phyloP scores from a whole-genome alignment of 140 eudicot species.

The Bidens hawaiensis region DNA sequence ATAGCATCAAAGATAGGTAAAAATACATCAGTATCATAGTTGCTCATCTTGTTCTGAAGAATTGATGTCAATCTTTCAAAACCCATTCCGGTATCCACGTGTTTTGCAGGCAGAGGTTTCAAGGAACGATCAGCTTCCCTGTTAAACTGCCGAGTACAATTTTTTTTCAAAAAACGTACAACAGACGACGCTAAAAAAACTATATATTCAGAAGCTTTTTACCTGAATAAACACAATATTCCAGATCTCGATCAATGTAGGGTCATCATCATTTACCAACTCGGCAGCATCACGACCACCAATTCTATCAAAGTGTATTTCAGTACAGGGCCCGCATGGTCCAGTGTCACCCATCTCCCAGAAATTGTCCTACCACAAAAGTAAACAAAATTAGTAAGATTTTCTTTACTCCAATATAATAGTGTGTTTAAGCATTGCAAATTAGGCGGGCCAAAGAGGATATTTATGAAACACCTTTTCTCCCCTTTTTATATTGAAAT shows the following conservation, averaged over 20 bases:
- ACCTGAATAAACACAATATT: constrained; percentile 97
- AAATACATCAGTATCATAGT: constrained; percentile 91
- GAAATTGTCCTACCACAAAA: constrained; percentile 69
- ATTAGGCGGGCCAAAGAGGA: neutral
- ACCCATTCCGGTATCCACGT: constrained; percentile 98
- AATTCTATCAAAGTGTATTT: constrained; percentile 89
- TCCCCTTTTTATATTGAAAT: neutral
- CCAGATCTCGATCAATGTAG: constrained; percentile 96
- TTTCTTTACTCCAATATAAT: neutral
- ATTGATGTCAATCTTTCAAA: constrained; percentile 97
- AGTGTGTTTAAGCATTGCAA: neutral
- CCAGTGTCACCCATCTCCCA: constrained; percentile 99
- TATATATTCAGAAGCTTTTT: too few relatives aligned
- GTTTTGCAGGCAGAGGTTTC: constrained; percentile 87
- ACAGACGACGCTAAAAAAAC: neutral
- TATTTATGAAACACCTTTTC: too few relatives aligned
- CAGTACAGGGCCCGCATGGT: constrained; percentile 99
- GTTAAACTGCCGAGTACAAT: constrained; percentile 58
- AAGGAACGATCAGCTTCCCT: constrained; percentile 83
- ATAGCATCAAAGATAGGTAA: constrained; percentile 86
- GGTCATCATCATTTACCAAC: constrained; percentile 88
- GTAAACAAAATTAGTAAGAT: neutral
- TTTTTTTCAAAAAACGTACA: neutral
- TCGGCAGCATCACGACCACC: constrained; percentile 90
- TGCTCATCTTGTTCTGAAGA: constrained; percentile 91